These are phyloP conservation scores for Calonectria naviculata DNA, from an alignment of 2,329 filamentous ascomycete genomes.

Conservation along the genomic window DNA sequence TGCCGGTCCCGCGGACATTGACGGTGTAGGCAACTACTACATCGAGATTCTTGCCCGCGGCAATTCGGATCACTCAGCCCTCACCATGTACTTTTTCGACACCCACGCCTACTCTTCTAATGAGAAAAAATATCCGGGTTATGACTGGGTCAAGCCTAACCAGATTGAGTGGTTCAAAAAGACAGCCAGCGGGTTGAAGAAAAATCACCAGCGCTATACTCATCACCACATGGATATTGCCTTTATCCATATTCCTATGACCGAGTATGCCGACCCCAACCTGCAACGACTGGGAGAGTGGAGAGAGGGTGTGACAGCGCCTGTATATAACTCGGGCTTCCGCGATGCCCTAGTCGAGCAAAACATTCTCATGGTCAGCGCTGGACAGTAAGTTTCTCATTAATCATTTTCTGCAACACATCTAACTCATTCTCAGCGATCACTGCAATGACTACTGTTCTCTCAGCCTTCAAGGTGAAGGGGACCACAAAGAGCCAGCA, in stretches of 20 bases:
- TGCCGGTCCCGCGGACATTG: constrained; percentile 84
- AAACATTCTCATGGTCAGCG: constrained; percentile 87
- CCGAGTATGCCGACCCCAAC: constrained; percentile 79
- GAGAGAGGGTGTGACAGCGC: constrained; percentile 88
- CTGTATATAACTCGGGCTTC: constrained; percentile 92
- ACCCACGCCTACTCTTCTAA: constrained; percentile 93
- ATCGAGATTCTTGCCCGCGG: constrained; percentile 89
- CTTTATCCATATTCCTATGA: constrained; percentile 96
- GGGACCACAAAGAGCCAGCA: constrained; percentile 67
- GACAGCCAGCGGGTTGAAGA: constrained; percentile 79
- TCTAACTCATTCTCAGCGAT: constrained; percentile 66
- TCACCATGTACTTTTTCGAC: constrained; percentile 96
- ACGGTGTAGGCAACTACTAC: constrained; percentile 95
- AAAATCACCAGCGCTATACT: constrained; percentile 84
- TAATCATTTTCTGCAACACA: too few species aligned
- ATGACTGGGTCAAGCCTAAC: constrained; percentile 95
- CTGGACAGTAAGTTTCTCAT: constrained; percentile 79
- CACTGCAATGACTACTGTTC: constrained; percentile 98
- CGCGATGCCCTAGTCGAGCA: constrained; percentile 88
- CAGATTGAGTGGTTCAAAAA: constrained; percentile 96
- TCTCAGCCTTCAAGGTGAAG: constrained; percentile 61
- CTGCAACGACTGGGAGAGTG: constrained; percentile 75
- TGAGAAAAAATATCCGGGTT: constrained; percentile 88
- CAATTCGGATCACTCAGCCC: constrained; percentile 83
- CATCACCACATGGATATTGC: constrained; percentile 95